These are phyloP conservation scores for Cystofilobasidium bisporidii DNA, from an alignment of 768 basidiomycete genomes.

Conservation along the genomic window DNA sequence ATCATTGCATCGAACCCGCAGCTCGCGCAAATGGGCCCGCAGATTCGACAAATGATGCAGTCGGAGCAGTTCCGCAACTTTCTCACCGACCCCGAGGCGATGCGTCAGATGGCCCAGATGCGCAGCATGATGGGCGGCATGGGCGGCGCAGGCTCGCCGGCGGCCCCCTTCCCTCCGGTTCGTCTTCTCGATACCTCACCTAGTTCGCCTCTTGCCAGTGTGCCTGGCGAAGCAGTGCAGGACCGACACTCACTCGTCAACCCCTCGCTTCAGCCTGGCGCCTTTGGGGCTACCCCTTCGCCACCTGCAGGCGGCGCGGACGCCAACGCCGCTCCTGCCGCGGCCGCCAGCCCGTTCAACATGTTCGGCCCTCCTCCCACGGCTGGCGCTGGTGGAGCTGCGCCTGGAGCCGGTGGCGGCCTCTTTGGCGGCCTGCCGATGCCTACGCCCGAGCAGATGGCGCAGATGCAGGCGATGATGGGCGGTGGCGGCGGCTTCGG, in stretches of 20 bases:
- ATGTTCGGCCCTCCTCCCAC: neutral
- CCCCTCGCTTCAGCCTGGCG: conserved; percentile 18
- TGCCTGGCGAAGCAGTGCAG: too few species aligned
- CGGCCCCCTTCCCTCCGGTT: conserved; percentile 27
- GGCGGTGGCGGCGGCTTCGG: conserved; percentile 25
- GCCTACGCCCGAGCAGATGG: conserved; percentile 27
- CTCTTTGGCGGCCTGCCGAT: conserved; percentile 23
- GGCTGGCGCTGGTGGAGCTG: too few species aligned
- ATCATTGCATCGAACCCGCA: conserved; percentile 27
- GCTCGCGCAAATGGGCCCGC: conserved; percentile 22
- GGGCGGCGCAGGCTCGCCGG: conserved; percentile 10
- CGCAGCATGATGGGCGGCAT: conserved; percentile 22
- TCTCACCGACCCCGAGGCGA: conserved; percentile 21
- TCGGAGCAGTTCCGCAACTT: conserved; percentile 19
- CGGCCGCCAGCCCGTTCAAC: conserved; percentile 13
- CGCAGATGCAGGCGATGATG: conserved; percentile 26
- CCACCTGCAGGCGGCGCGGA: neutral
- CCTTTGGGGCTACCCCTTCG: conserved; percentile 17
- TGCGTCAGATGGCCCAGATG: conserved; percentile 28
- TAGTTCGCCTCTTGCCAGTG: too few species aligned
- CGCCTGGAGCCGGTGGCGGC: neutral
- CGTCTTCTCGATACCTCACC: neutral
- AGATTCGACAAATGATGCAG: conserved; percentile 27
- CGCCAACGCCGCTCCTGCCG: neutral
- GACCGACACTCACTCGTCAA: too few species aligned